phyloP scores from a whole-genome alignment of 495 filamentous ascomycete species.

The Neurospora tetraspora region DNA sequence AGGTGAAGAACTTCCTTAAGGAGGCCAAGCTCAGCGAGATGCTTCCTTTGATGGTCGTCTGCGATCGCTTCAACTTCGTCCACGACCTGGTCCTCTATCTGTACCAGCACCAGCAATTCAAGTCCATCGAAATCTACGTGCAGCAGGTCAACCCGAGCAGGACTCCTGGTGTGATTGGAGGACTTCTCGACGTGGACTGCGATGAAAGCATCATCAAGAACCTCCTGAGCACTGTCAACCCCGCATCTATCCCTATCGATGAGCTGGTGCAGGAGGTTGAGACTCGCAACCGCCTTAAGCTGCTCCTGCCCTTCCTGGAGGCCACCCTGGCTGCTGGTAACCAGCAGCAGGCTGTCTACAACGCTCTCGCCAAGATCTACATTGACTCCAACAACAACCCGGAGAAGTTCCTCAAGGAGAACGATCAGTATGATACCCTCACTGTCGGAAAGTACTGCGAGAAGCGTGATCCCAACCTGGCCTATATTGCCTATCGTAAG shows the following conservation, averaged over 20 bases:
- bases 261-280: slow-evolving; percentile 94
- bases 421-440: slow-evolving; percentile 90
- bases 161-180: slow-evolving; percentile 89
- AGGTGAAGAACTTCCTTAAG: slow-evolving; percentile 99
- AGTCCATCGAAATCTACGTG: slow-evolving; percentile 99
- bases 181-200: slow-evolving; percentile 93
- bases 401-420: slow-evolving; percentile 97
- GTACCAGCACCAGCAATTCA: slow-evolving; percentile 99
- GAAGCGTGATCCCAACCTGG: slow-evolving; percentile 95
- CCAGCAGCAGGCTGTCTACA: slow-evolving; percentile 96
- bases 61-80: slow-evolving; percentile 96
- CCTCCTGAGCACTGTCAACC: slow-evolving; percentile 78
- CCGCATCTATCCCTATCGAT: slow-evolving; percentile 82
- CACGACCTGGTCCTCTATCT: slow-evolving; percentile 96
- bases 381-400: slow-evolving; percentile 99
- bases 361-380: slow-evolving; percentile 98
- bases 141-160: slow-evolving; percentile 94
- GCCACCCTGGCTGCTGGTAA: slow-evolving; percentile 82
- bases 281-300: slow-evolving; percentile 86
- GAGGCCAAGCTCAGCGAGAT: slow-evolving; percentile 89
- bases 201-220: slow-evolving; percentile 94
- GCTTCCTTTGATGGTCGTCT: slow-evolving; percentile 94
- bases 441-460: slow-evolving; percentile 97
- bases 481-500: slow-evolving; percentile 92
- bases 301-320: slow-evolving; percentile 94